Evolutionary conservation across 2,329 filamentous ascomycete genomes (phyloP), one percentile per base, ranked within the genome.

Genomic region (Claviceps sp.): DNA sequence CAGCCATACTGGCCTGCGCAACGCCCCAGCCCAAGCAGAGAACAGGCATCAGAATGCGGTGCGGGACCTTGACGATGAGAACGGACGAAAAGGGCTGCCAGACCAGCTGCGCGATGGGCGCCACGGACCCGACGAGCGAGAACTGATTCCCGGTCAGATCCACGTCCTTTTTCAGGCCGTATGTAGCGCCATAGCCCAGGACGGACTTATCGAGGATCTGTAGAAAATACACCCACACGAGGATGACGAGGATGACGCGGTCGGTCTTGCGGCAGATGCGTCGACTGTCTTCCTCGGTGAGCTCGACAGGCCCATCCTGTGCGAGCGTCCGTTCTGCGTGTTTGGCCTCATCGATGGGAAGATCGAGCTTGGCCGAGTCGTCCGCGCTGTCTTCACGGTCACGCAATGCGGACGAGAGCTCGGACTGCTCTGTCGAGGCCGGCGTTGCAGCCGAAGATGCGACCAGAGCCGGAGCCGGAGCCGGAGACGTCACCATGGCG

Each of bases 221-320:
- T 13, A 80, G 67, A 58, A 79, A 79, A 61, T 79, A 79, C n/a
- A 78, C 74, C 76, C 76, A 79, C 47, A 76, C 61, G 1, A 79
- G 69, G 48, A 79, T 72, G 3, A 61, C 59, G 1, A 85, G 69
- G 51, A 85, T 79, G 30, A 72, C 70, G 48, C 70, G 72, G 60
- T 85, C 82, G 1, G 79, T 84, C 63, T 83, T 82, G 43, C 71
- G 72, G 26, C 75, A 71, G 55, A 84, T 82, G 9, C 74, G 72
- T 3, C 54, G 53, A 24, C 54, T 59, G 44, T 61, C 58, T 13
- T 57, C 54, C 16, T 59, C 58, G 9, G 55, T 55, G 18, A 61
- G 52, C 22, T 49, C 37, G 24, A 56, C 51, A 6, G 20, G 40
- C 26, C 51, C 48, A 4, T 34, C 48, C 16, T 45, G 14, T 22